Evolutionary conservation across 331 rosid species (phyloP).

Genomic region (Rhamnella rubrinervis): DNA sequence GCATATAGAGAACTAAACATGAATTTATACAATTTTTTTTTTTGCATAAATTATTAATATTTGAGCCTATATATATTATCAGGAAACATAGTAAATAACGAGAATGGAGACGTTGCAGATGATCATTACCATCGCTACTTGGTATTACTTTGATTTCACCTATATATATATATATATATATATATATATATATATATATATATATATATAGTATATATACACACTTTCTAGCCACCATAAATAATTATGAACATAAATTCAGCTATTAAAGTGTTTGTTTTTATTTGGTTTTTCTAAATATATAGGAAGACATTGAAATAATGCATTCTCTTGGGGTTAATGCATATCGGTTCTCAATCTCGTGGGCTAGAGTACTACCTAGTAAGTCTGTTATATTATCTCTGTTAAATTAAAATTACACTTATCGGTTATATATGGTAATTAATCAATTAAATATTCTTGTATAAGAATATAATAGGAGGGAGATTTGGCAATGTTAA

Average conservation of each 20-base stretch:
- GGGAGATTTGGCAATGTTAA: conserved; percentile 31
- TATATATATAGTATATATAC: too few species aligned
- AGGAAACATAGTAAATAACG: conserved; percentile 11
- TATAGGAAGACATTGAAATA: conserved; percentile 43
- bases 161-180: not conserved
- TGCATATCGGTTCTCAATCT: conserved; percentile 61
- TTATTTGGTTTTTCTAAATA: not conserved
- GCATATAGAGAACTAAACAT: too few species aligned
- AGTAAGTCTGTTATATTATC: conserved; percentile 24
- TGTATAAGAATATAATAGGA: not conserved
- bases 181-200: too few species aligned
- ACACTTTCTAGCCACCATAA: too few species aligned
- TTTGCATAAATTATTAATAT: too few species aligned
- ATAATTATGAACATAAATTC: not conserved
- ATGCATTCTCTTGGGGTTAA: conserved; percentile 49
- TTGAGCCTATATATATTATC: not conserved
- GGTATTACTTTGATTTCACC: not conserved
- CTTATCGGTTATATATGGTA: too few species aligned
- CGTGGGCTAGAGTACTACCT: conserved; percentile 68
- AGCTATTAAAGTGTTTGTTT: not conserved
- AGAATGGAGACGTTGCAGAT: conserved; percentile 23
- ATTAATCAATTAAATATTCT: too few species aligned
- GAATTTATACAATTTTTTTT: not conserved
- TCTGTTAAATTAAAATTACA: too few species aligned
- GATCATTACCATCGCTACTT: conserved; percentile 27